A percentile compares a stretch with the other conserved stretches of the same genome.
phyloP scores from a whole-genome alignment of 352 stramenopile species.

The Pythium volutum region DNA sequence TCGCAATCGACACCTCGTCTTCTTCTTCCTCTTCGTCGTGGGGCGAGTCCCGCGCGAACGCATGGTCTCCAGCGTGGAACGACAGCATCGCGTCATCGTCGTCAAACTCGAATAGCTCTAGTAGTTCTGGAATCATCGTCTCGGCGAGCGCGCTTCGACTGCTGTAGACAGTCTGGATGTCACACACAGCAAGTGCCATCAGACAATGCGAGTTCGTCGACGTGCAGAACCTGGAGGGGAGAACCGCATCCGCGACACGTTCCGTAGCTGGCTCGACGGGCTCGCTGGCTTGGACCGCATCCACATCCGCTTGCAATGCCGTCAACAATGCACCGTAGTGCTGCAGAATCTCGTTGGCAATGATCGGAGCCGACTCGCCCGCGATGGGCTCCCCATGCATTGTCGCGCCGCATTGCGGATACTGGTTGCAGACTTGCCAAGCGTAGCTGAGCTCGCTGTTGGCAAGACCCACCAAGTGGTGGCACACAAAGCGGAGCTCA shows the following conservation, averaged over 20 bases:
- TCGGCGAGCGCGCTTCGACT: constrained; percentile 73
- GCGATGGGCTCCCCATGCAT: constrained; percentile 35
- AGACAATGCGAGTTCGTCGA: constrained; percentile 54
- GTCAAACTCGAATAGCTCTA: constrained; percentile 76
- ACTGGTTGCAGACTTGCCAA: constrained; percentile 76
- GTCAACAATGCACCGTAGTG: constrained; percentile 68
- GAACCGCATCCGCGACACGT: constrained; percentile 25
- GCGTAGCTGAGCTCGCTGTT: constrained; percentile 59
- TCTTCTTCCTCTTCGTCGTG: constrained; percentile 4
- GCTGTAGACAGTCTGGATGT: constrained; percentile 76
- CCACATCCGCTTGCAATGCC: constrained; percentile 36
- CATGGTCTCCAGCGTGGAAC: constrained; percentile 9
- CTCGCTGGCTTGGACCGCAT: neutral
- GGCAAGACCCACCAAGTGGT: constrained; percentile 69
- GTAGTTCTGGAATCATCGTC: constrained; percentile 56
- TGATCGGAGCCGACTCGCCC: constrained; percentile 50
- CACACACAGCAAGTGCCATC: constrained; percentile 68
- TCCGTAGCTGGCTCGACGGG: neutral
- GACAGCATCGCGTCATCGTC: constrained; percentile 45
- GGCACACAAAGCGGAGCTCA: constrained; percentile 79
- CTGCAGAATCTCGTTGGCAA: constrained; percentile 77
- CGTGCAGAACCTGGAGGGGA: constrained; percentile 43
- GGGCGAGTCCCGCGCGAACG: neutral
- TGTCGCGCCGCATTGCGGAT: constrained; percentile 39
- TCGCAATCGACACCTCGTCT: constrained; percentile 22